Conservation (phyloP, 768 basidiomycete species). For the Hortiboletus flavorubellus region DNA sequence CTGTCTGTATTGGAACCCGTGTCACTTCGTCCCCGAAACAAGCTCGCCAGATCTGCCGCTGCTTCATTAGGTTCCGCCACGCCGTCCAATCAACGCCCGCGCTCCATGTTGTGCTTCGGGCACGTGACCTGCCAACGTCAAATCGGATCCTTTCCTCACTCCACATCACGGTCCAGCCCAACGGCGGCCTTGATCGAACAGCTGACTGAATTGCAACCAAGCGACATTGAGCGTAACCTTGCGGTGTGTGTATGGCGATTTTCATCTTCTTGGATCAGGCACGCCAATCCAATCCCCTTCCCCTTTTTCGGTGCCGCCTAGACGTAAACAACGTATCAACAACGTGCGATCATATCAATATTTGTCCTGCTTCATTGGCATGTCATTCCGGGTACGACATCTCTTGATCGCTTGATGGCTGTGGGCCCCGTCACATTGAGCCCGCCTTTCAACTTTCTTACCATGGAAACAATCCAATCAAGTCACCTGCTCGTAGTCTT, state of each 20-base stretch:
- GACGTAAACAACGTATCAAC: conserved; percentile 26
- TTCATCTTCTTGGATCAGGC: conserved; percentile 27
- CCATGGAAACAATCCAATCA: conserved; percentile 29
- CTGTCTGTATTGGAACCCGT: neutral
- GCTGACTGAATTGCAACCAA: conserved; percentile 10
- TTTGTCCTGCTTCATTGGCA: conserved; percentile 14
- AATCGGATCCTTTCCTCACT: neutral
- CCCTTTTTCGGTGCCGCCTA: conserved; percentile 35
- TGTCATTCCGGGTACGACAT: conserved; percentile 28
- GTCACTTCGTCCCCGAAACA: neutral
- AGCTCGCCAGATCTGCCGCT: neutral
- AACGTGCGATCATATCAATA: conserved; percentile 30
- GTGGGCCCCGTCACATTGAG: conserved; percentile 16
- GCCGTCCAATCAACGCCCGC: conserved; percentile 6
- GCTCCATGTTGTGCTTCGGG: conserved; percentile 14
- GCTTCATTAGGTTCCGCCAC: neutral
- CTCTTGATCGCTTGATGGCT: conserved; percentile 25
- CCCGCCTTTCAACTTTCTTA: conserved; percentile 17
- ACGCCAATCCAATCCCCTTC: conserved; percentile 18
- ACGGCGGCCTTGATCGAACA: neutral
- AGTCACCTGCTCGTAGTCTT: conserved; percentile 1
- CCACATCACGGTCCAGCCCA: conserved; percentile 10
- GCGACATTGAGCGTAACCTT: conserved; percentile 17
- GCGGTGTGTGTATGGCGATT: conserved; percentile 18
- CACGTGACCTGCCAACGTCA: conserved; percentile 24